Evolutionary conservation across 2,329 filamentous ascomycete genomes (phyloP).

Genomic region (Ophiosphaerella herpotricha): DNA sequence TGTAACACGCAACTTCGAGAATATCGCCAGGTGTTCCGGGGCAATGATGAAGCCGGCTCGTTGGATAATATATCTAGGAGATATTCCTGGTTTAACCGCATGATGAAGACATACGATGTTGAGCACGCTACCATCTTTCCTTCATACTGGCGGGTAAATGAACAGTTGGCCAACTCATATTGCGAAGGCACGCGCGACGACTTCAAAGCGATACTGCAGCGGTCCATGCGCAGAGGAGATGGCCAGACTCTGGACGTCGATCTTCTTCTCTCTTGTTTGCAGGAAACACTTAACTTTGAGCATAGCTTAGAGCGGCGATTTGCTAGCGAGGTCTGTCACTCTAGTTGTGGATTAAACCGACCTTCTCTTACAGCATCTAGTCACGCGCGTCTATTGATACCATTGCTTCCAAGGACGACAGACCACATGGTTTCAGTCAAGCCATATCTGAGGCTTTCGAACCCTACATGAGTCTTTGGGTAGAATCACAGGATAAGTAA

Average conservation of each 20-base stretch:
- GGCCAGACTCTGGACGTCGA: constrained; percentile 87
- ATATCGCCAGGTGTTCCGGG: constrained; percentile 92
- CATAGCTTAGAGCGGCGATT: constrained; percentile 87
- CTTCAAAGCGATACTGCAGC: constrained; percentile 89
- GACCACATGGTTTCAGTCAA: constrained; percentile 78
- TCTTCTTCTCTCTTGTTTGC: constrained; percentile 81
- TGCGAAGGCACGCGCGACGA: constrained; percentile 96
- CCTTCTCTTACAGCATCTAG: constrained; percentile 42
- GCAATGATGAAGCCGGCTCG: constrained; percentile 93
- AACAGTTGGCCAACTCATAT: constrained; percentile 86
- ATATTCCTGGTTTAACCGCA: constrained; percentile 95
- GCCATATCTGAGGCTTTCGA: constrained; percentile 96
- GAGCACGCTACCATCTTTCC: constrained; percentile 91
- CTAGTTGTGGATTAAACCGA: background rate
- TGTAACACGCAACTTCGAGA: constrained; percentile 96
- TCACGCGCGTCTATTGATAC: constrained; percentile 87
- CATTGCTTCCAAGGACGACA: constrained; percentile 76
- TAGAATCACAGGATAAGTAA: constrained; percentile 86
- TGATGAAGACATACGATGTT: constrained; percentile 93
- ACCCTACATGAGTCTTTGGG: constrained; percentile 95
- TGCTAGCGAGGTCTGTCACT: constrained; percentile 57
- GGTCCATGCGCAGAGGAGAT: constrained; percentile 77
- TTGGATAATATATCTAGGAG: constrained; percentile 94
- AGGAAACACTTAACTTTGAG: constrained; percentile 97
- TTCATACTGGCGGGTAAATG: constrained; percentile 83